Percentiles rank a stretch among this genome's conserved stretches.
These are phyloP conservation scores for Sclerotinia glacialis DNA, from an alignment of 2,329 filamentous ascomycete species.

Conservation along the genomic window DNA sequence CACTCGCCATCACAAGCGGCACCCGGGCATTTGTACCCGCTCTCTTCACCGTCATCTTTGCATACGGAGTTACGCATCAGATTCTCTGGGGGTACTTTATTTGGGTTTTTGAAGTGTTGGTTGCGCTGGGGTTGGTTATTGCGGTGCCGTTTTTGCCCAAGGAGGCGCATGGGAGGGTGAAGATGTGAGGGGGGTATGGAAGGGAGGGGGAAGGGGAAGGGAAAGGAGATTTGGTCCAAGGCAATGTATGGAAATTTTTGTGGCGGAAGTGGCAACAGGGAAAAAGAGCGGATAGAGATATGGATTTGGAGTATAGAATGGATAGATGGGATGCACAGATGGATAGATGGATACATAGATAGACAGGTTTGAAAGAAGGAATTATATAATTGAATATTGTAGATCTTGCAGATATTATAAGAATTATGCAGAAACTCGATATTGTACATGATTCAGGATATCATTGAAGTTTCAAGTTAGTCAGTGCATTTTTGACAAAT, in stretches of 20 bases:
- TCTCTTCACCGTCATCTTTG: slow-evolving; percentile 64
- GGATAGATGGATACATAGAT: not conserved
- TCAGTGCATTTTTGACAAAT: too few relatives aligned
- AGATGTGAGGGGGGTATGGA: not conserved
- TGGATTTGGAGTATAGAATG: not conserved
- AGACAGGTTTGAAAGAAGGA: not conserved
- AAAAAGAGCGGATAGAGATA: too few relatives aligned
- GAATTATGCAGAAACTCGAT: too few relatives aligned
- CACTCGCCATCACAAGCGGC: slow-evolving; percentile 59
- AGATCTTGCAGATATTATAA: too few relatives aligned
- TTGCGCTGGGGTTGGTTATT: slow-evolving; percentile 40
- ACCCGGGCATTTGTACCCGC: slow-evolving; percentile 66
- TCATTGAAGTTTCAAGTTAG: too few relatives aligned
- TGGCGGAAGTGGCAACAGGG: too few relatives aligned
- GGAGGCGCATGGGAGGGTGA: slow-evolving; percentile 30
- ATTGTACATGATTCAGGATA: too few relatives aligned
- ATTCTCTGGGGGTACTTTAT: slow-evolving; percentile 63
- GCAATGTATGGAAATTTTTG: too few relatives aligned
- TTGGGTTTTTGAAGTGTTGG: slow-evolving; percentile 55
- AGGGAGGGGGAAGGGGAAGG: not conserved
- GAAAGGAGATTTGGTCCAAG: too few relatives aligned
- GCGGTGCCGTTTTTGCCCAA: slow-evolving; percentile 41
- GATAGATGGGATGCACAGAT: too few relatives aligned
- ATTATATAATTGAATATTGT: not conserved
- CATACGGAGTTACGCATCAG: slow-evolving; percentile 60